phyloP scores from a whole-genome alignment of 2,329 filamentous ascomycete genomes.

The Colletotrichum nymphaeae region DNA sequence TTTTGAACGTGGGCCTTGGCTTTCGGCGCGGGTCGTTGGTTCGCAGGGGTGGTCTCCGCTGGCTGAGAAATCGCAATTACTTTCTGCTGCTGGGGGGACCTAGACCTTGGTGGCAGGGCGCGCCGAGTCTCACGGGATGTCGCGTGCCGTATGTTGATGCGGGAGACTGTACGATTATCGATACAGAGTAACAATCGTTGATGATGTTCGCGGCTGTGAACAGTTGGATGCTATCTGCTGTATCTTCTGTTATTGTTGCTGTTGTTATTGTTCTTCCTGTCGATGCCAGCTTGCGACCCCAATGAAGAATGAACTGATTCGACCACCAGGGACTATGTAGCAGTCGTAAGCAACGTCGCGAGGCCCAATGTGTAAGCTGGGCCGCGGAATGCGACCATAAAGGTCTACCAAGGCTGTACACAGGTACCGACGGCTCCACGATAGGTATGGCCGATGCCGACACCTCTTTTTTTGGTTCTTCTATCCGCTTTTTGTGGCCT shows the following conservation, averaged over 20 bases:
- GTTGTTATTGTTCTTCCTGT: neutral
- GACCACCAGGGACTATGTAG: neutral
- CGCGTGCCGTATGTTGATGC: constrained; percentile 7
- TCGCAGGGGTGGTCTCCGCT: constrained; percentile 22
- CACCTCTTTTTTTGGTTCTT: constrained; percentile 13
- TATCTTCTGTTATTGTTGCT: neutral
- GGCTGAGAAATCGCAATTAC: constrained; percentile 22
- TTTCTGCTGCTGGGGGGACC: constrained; percentile 17
- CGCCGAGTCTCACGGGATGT: constrained; percentile 7
- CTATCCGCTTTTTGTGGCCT: constrained; percentile 5
- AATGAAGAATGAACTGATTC: neutral
- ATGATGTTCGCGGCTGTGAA: neutral
- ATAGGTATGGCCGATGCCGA: neutral
- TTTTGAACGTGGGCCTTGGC: constrained; percentile 31
- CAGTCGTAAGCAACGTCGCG: neutral
- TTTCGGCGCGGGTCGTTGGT: constrained; percentile 21
- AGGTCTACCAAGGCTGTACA: neutral
- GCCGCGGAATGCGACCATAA: constrained; percentile 2
- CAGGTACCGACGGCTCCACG: neutral
- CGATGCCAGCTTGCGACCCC: neutral
- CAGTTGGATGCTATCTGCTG: neutral
- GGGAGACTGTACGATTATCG: neutral
- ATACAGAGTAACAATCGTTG: neutral
- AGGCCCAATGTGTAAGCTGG: neutral
- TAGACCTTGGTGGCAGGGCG: neutral